Percentiles rank a stretch among this genome's conserved stretches.
These are phyloP conservation scores for Thielaviopsis populi DNA, from an alignment of 2,329 filamentous ascomycete genomes.

Conservation along the genomic window DNA sequence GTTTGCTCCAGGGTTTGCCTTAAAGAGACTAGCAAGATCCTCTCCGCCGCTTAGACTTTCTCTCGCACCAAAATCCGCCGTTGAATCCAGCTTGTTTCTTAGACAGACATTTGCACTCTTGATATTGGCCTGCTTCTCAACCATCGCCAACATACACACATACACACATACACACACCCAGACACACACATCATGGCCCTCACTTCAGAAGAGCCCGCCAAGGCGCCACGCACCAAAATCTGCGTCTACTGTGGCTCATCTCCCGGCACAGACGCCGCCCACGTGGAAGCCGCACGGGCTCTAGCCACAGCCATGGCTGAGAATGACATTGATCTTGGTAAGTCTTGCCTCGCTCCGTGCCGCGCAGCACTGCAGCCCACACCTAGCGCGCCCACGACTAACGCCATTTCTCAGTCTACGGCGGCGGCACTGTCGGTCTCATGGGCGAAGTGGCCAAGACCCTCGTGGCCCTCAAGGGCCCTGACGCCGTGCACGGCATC, in stretches of 20 bases:
- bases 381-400: constrained; percentile 12
- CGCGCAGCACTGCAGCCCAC: background rate
- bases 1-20: background rate
- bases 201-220: constrained; percentile 21
- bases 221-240: constrained; percentile 44
- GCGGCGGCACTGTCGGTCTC: constrained; percentile 81
- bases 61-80: background rate
- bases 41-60: background rate
- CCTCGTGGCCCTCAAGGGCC: constrained; percentile 68
- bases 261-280: constrained; percentile 53
- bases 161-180: constrained; percentile 6
- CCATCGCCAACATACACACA: constrained; percentile 4
- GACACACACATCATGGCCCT: constrained; percentile 18
- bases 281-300: constrained; percentile 62
- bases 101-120: background rate
- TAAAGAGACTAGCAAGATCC: background rate
- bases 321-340: constrained; percentile 61
- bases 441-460: constrained; percentile 91
- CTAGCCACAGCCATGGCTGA: constrained; percentile 61
- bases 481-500: constrained; percentile 74
- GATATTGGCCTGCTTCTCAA: background rate
- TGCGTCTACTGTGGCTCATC: constrained; percentile 91
- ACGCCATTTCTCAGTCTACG: constrained; percentile 51
- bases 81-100: background rate
- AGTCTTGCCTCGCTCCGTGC: constrained; percentile 18